A percentile compares a stretch with the other conserved stretches of the same genome.
These are phyloP conservation scores for Penicillium sp. DNA, from an alignment of 2,329 filamentous ascomycete species.

Conservation along the genomic window DNA sequence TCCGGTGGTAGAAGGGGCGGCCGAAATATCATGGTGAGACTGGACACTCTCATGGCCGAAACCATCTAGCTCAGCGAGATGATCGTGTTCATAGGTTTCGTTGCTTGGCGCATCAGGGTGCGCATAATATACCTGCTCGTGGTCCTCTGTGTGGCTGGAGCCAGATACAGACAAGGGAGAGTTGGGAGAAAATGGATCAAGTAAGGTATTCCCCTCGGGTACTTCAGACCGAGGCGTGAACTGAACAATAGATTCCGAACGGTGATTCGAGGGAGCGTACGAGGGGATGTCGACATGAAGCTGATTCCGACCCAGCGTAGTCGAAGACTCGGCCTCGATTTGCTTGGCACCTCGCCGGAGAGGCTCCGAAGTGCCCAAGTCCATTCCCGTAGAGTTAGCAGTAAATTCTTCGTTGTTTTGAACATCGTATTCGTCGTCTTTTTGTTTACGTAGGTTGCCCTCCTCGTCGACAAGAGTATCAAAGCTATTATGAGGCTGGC, in stretches of 20 bases:
- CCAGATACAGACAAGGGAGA: constrained; percentile 22
- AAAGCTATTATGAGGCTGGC: constrained; percentile 36
- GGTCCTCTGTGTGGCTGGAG: constrained; percentile 38
- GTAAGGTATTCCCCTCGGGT: constrained; percentile 30
- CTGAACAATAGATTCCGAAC: constrained; percentile 45
- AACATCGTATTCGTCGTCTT: constrained; percentile 8
- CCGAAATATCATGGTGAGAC: constrained; percentile 29
- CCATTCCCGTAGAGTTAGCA: constrained; percentile 42
- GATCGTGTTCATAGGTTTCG: constrained; percentile 18
- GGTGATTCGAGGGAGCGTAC: constrained; percentile 38
- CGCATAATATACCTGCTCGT: constrained; percentile 36
- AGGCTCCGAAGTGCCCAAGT: constrained; percentile 28
- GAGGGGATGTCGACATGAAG: constrained; percentile 33
- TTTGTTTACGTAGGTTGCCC: constrained; percentile 33
- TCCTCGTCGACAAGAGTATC: constrained; percentile 48
- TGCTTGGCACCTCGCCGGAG: constrained; percentile 28
- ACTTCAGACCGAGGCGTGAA: constrained; percentile 49
- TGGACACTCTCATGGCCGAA: constrained; percentile 12
- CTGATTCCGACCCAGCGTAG: constrained; percentile 17
- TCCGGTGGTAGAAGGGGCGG: constrained; percentile 39
- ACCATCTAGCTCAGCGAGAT: constrained; percentile 15
- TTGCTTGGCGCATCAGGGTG: constrained; percentile 29
- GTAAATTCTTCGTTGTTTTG: constrained; percentile 14
- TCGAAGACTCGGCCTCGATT: constrained; percentile 8
- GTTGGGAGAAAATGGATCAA: constrained; percentile 20